Conservation (phyloP, 495 filamentous ascomycete genomes). For the Evernia prunastri region DNA sequence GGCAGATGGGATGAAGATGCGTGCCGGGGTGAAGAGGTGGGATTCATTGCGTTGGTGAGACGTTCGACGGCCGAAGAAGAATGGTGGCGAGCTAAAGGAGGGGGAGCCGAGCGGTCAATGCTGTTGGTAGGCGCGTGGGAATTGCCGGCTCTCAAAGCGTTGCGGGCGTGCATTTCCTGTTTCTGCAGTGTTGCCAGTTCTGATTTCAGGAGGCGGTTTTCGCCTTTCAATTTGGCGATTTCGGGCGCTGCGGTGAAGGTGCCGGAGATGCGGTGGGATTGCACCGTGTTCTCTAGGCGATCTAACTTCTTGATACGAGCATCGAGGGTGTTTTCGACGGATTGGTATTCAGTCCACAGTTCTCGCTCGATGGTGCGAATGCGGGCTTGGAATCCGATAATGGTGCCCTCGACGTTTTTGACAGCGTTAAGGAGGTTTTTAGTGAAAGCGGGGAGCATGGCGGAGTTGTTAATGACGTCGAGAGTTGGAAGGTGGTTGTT, state of each 20-base stretch:
- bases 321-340: constrained; percentile 73
- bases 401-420: constrained; percentile 77
- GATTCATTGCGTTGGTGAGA: constrained; percentile 22
- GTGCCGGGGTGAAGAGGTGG: constrained; percentile 25
- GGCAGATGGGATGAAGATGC: constrained; percentile 33
- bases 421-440: constrained; percentile 82
- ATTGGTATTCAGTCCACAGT: constrained; percentile 82
- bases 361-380: constrained; percentile 81
- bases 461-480: constrained; percentile 67
- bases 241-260: constrained; percentile 46
- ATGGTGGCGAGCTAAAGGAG: constrained; percentile 46
- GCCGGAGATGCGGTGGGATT: constrained; percentile 37
- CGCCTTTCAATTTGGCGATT: constrained; percentile 63
- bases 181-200: constrained; percentile 70
- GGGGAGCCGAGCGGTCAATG: constrained; percentile 29
- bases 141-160: constrained; percentile 22
- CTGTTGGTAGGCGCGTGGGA: constrained; percentile 17
- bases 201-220: constrained; percentile 75
- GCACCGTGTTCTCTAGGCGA: constrained; percentile 68
- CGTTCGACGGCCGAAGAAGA: constrained; percentile 42
- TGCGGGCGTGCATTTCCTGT: constrained; percentile 34
- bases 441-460: constrained; percentile 73
- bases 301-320: constrained; percentile 80
- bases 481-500: constrained; percentile 77
- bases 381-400: constrained; percentile 72